A percentile compares a stretch with the other conserved stretches of the same genome.
These are phyloP conservation scores for Kodamaea restingae DNA, from an alignment of 805 yeast genomes.

Conservation along the genomic window DNA sequence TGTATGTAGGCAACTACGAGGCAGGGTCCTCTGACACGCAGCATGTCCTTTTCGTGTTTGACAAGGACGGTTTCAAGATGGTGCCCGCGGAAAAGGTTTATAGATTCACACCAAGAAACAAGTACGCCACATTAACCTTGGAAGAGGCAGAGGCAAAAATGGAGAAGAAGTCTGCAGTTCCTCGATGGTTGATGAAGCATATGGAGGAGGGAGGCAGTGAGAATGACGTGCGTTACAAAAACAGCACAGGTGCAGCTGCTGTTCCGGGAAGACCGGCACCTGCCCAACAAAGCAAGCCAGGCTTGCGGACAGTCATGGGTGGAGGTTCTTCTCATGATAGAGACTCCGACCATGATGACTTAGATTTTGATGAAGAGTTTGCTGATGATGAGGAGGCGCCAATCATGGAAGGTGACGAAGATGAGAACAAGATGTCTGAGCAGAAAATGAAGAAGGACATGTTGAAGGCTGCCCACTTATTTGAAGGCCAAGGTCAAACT, in stretches of 20 bases:
- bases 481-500: conserved; percentile 57
- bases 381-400: conserved; percentile 99
- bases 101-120: conserved; percentile 88
- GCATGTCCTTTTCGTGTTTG: conserved; percentile 74
- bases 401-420: conserved; percentile 92
- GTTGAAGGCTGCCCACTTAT: conserved; percentile 68
- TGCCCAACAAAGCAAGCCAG: conserved; percentile 12
- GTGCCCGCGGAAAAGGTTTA: conserved; percentile 94
- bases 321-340: conserved; percentile 42
- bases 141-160: conserved; percentile 96
- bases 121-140: conserved; percentile 85
- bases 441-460: conserved; percentile 77
- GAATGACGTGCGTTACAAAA: conserved; percentile 43
- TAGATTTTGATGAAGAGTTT: conserved; percentile 94
- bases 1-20: conserved; percentile 94
- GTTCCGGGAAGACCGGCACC: conserved; percentile 6
- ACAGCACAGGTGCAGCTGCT: conserved; percentile 5
- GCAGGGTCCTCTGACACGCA: conserved; percentile 85
- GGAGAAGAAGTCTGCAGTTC: conserved; percentile 73
- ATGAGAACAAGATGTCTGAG: conserved; percentile 88
- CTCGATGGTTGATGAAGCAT: conserved; percentile 95
- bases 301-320: conserved; percentile 43
- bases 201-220: conserved; percentile 53
- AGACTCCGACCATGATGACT: conserved; percentile 82
- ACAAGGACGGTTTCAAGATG: conserved; percentile 85